These are phyloP conservation scores for Polyrhizophydium stewartii DNA, from an alignment of 371 early-diverging fungal genomes.

Conservation along the genomic window DNA sequence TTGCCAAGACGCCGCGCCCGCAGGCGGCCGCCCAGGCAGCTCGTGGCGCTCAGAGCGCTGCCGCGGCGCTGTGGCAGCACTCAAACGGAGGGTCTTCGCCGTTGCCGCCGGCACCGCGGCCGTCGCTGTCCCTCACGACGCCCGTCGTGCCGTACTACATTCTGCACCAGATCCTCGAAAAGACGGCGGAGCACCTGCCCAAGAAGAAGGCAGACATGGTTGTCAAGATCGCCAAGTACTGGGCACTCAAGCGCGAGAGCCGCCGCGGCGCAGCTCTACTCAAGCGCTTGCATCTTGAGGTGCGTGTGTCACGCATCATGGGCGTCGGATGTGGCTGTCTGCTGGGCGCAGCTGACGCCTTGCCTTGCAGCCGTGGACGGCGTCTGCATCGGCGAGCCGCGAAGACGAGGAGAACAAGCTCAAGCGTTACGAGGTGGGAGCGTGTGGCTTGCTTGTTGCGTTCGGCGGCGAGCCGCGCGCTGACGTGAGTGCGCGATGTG, in stretches of 20 bases:
- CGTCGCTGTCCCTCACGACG: constrained; percentile 17
- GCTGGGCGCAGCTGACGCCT: not conserved
- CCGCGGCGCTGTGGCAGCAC: no score
- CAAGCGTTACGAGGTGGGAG: constrained; percentile 49
- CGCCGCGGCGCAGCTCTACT: constrained; percentile 88
- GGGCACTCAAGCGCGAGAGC: constrained; percentile 87
- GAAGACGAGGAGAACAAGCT: constrained; percentile 75
- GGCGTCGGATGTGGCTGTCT: no score
- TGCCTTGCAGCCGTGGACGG: constrained; percentile 81
- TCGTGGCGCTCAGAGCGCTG: no score
- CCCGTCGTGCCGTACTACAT: constrained; percentile 70
- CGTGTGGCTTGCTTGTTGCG: not conserved
- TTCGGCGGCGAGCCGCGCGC: constrained; percentile 7
- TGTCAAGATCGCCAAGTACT: constrained; percentile 74
- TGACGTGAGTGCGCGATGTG: not conserved
- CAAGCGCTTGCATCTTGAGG: constrained; percentile 92
- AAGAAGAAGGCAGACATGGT: constrained; percentile 57
- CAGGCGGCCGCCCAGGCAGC: no score
- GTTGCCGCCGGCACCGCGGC: no score
- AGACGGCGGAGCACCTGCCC: not conserved
- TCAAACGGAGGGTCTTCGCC: no score
- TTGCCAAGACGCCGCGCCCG: no score
- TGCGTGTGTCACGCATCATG: constrained; percentile 10
- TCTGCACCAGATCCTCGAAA: constrained; percentile 48
- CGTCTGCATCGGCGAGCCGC: constrained; percentile 67